Conservation (phyloP, 2,329 filamentous ascomycete genomes). For the Colletotrichum nymphaeae region DNA sequence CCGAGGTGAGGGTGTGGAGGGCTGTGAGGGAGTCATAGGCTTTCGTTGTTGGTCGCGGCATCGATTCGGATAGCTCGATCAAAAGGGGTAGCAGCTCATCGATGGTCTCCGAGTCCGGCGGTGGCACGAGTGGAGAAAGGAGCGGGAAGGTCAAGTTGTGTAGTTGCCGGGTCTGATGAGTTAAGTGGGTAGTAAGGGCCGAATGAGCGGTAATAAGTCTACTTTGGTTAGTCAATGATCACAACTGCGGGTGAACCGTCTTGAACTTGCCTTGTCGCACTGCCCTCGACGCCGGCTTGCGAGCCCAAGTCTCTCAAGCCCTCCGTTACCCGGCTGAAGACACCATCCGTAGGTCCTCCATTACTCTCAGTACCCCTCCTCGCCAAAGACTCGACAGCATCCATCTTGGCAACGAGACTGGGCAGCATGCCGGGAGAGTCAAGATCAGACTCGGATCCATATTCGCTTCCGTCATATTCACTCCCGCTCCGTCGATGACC, state of each 20-base stretch:
- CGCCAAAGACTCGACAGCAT: constrained; percentile 77
- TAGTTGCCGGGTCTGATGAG: constrained; percentile 79
- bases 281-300: constrained; percentile 78
- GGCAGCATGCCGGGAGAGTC: constrained; percentile 76
- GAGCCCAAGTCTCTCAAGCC: constrained; percentile 78
- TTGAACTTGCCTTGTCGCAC: constrained; percentile 72
- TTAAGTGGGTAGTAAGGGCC: constrained; percentile 78
- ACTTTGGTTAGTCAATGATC: constrained; percentile 11
- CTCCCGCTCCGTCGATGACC: constrained; percentile 65
- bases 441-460: constrained; percentile 78
- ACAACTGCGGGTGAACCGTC: not conserved
- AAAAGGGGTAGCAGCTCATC: constrained; percentile 78
- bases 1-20: constrained; percentile 77
- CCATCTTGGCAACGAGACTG: constrained; percentile 75
- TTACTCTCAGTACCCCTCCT: constrained; percentile 74
- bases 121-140: constrained; percentile 74
- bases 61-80: constrained; percentile 70
- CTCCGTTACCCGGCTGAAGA: constrained; percentile 76
- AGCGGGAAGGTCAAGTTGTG: constrained; percentile 79
- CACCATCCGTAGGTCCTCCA: constrained; percentile 72
- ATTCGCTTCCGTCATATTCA: constrained; percentile 80
- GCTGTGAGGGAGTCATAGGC: constrained; percentile 75
- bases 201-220: constrained; percentile 82
- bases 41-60: constrained; percentile 73
- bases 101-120: constrained; percentile 72